These are phyloP conservation scores for Hymenoscyphus linearis DNA, from an alignment of 2,329 filamentous ascomycete genomes.

Conservation along the genomic window DNA sequence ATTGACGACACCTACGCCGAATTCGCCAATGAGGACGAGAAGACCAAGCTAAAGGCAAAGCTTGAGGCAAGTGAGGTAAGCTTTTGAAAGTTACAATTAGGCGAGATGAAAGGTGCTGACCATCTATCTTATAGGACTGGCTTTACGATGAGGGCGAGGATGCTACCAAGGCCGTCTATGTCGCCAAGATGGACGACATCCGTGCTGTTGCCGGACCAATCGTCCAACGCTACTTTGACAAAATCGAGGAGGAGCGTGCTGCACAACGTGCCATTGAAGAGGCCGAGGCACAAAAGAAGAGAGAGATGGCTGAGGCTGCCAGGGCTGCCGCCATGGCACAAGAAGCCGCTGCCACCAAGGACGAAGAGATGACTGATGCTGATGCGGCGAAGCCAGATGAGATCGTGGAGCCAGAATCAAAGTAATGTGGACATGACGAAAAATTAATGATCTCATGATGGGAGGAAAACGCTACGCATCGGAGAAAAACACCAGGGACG, in stretches of 20 bases:
- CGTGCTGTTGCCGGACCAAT: slow-evolving; percentile 85
- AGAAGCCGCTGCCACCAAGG: slow-evolving; percentile 37
- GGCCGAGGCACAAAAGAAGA: slow-evolving; percentile 43
- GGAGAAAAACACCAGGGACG: background rate
- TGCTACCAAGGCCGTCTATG: slow-evolving; percentile 85
- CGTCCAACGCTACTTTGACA: slow-evolving; percentile 91
- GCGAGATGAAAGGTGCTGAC: slow-evolving; percentile 18
- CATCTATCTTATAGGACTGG: slow-evolving; percentile 72
- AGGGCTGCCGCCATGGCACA: slow-evolving; percentile 43
- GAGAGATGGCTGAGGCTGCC: slow-evolving; percentile 39
- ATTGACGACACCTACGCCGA: slow-evolving; percentile 87
- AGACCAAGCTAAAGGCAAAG: slow-evolving; percentile 77
- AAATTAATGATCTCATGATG: background rate
- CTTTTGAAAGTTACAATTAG: slow-evolving; percentile 9
- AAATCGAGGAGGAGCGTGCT: slow-evolving; percentile 80
- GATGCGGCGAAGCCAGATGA: slow-evolving; percentile 48
- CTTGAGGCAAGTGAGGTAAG: slow-evolving; percentile 82
- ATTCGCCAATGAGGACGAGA: slow-evolving; percentile 87
- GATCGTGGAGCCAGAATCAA: slow-evolving; percentile 27
- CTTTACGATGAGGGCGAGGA: slow-evolving; percentile 97
- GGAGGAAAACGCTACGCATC: background rate
- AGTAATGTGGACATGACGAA: slow-evolving; percentile 13
- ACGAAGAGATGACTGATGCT: slow-evolving; percentile 61
- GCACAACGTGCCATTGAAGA: slow-evolving; percentile 66
- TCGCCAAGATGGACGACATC: slow-evolving; percentile 94